These are phyloP conservation scores for Yamadazyma triangularis DNA, from an alignment of 1,139 yeast genomes.

Conservation along the genomic window DNA sequence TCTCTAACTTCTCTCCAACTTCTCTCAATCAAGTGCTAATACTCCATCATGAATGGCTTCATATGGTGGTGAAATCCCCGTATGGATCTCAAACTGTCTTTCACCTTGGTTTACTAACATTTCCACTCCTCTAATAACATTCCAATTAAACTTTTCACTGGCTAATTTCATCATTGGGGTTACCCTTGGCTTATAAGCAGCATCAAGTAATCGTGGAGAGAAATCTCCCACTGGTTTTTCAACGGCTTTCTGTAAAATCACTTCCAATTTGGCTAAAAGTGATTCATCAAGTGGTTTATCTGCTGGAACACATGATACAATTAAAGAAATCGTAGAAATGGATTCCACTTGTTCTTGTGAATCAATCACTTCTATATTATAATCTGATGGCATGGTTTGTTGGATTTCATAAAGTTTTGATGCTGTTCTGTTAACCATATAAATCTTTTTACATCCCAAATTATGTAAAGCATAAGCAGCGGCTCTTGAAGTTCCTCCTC, in stretches of 20 bases:
- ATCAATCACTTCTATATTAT: conserved; percentile 58
- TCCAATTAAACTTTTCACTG: conserved; percentile 55
- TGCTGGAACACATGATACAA: conserved; percentile 88
- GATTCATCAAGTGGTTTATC: conserved; percentile 64
- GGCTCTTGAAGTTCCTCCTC: conserved; percentile 97
- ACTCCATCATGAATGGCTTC: conserved; percentile 59
- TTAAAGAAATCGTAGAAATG: conserved; percentile 50
- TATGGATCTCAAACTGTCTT: conserved; percentile 78
- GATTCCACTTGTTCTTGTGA: conserved; percentile 38
- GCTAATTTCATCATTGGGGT: conserved; percentile 87
- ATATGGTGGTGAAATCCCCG: conserved; percentile 65
- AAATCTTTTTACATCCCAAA: conserved; percentile 75
- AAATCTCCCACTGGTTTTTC: conserved; percentile 24
- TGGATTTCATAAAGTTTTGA: conserved; percentile 60
- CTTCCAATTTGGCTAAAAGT: conserved; percentile 44
- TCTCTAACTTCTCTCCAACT: too few species aligned
- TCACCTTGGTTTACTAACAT: conserved; percentile 93
- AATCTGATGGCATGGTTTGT: conserved; percentile 55
- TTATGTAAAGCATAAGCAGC: conserved; percentile 82
- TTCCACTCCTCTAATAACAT: conserved; percentile 78
- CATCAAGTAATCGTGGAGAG: conserved; percentile 68
- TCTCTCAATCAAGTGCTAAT: conserved; percentile 12
- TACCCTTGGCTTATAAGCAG: conserved; percentile 84
- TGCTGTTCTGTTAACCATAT: conserved; percentile 75
- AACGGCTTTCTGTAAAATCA: conserved; percentile 39